phyloP scores from a whole-genome alignment of 257 asterid genomes.

The Fraxinus excelsior region DNA sequence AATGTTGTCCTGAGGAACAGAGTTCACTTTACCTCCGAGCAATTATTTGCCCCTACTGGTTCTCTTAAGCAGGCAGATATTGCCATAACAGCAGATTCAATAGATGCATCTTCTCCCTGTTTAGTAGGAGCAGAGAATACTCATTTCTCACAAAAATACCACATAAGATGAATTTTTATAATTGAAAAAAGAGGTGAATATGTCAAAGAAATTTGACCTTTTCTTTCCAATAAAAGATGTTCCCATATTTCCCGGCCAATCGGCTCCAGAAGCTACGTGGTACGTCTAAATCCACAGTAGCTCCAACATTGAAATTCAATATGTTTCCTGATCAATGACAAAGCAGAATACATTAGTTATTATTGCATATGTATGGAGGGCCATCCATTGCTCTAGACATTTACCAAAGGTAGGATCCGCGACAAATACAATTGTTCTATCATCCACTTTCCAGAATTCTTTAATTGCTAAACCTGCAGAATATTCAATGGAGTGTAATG shows the following conservation, averaged over 20 bases:
- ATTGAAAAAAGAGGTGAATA: background rate
- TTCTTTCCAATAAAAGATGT: constrained; percentile 94
- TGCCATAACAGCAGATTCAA: constrained; percentile 88
- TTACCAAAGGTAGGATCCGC: constrained; percentile 97
- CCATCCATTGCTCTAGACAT: constrained; percentile 5
- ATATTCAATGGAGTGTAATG: background rate
- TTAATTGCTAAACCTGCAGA: constrained; percentile 77
- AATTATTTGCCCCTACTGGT: constrained; percentile 69
- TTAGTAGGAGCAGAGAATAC: constrained; percentile 7
- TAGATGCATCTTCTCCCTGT: constrained; percentile 87
- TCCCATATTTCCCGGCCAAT: constrained; percentile 88
- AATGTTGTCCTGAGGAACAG: background rate
- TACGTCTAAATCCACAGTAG: constrained; percentile 80
- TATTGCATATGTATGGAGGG: background rate
- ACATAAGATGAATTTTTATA: background rate
- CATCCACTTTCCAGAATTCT: constrained; percentile 93
- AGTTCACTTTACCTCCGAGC: constrained; percentile 62
- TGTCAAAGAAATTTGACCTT: constrained; percentile 43
- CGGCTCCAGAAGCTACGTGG: constrained; percentile 98
- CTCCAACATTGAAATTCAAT: constrained; percentile 88
- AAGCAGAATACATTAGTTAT: background rate
- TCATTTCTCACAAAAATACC: background rate
- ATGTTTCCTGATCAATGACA: constrained; percentile 67
- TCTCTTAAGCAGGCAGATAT: constrained; percentile 79
- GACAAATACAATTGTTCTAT: constrained; percentile 79